These are phyloP conservation scores for Cyberlindnera bimundalis DNA, from an alignment of 805 yeast species.

Conservation along the genomic window DNA sequence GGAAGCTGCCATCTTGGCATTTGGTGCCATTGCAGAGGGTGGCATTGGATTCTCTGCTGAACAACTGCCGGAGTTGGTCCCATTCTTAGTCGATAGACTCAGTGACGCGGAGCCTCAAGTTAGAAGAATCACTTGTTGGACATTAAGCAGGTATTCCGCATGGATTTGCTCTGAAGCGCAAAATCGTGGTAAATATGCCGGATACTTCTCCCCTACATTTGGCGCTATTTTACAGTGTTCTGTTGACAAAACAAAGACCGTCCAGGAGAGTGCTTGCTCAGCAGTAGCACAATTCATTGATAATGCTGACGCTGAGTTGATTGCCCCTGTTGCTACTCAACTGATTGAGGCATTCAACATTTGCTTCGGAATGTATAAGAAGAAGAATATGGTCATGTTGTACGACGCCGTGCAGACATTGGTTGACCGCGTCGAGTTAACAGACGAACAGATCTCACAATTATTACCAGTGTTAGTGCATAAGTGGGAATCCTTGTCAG, in stretches of 20 bases:
- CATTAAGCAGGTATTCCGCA: constrained; percentile 75
- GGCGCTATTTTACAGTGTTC: constrained; percentile 72
- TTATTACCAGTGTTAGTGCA: constrained; percentile 77
- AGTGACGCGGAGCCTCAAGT: constrained; percentile 78
- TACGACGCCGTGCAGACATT: constrained; percentile 92
- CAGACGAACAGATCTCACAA: constrained; percentile 53
- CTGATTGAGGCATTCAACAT: constrained; percentile 65
- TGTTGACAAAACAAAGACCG: constrained; percentile 81
- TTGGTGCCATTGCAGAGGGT: constrained; percentile 94
- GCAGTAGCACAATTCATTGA: constrained; percentile 84
- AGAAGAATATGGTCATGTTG: constrained; percentile 73
- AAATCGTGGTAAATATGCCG: constrained; percentile 57
- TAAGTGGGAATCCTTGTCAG: constrained; percentile 75
- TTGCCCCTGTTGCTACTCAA: constrained; percentile 57
- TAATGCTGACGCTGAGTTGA: constrained; percentile 57
- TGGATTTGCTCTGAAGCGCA: constrained; percentile 78
- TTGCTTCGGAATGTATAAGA: constrained; percentile 77
- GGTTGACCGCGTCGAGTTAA: constrained; percentile 65
- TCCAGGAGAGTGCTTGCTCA: constrained; percentile 93
- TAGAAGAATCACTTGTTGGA: constrained; percentile 94
- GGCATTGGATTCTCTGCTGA: constrained; percentile 68
- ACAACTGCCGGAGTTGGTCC: constrained; percentile 76
- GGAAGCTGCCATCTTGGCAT: constrained; percentile 89
- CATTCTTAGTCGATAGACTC: constrained; percentile 78
- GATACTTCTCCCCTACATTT: constrained; percentile 72